These are phyloP conservation scores for Rhodotorula toruloides DNA, from an alignment of 768 basidiomycete genomes.

Conservation along the genomic window DNA sequence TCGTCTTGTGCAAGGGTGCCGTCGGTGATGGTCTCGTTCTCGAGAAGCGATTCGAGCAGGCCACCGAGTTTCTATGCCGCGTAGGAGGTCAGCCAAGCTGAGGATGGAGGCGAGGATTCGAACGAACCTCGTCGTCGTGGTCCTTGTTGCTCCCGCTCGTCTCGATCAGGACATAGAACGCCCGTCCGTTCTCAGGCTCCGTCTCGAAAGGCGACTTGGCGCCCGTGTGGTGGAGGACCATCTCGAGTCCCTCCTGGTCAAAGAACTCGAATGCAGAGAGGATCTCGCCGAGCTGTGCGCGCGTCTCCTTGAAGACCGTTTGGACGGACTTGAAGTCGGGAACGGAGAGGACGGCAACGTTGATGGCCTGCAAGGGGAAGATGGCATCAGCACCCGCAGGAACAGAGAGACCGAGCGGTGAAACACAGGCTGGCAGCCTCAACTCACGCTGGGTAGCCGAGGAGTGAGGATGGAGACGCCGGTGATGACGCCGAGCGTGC, in stretches of 20 bases:
- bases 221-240: slow-evolving; percentile 60
- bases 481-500: slow-evolving; percentile 91
- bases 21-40: slow-evolving; percentile 70
- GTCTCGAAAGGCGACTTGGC: slow-evolving; percentile 68
- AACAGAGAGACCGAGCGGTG: neutral
- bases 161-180: slow-evolving; percentile 82
- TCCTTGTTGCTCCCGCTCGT: slow-evolving; percentile 88
- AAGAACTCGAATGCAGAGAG: slow-evolving; percentile 96
- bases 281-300: slow-evolving; percentile 81
- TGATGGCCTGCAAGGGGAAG: slow-evolving; percentile 57
- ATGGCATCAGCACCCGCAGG: neutral
- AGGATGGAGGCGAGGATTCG: too few species aligned
- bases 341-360: slow-evolving; percentile 85
- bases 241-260: slow-evolving; percentile 75
- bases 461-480: slow-evolving; percentile 92
- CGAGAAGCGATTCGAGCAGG: slow-evolving; percentile 71
- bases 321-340: slow-evolving; percentile 81
- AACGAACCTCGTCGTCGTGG: slow-evolving; percentile 80
- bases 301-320: slow-evolving; percentile 74
- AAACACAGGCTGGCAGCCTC: neutral
- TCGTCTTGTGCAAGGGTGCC: slow-evolving; percentile 88
- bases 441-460: slow-evolving; percentile 54
- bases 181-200: slow-evolving; percentile 70
- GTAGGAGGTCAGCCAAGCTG: neutral
- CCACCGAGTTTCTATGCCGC: slow-evolving; percentile 70